A percentile compares a stretch with the other conserved stretches of the same genome.
Conservation (phyloP, 345 rosid genomes). For the Ailanthus altissimus region DNA sequence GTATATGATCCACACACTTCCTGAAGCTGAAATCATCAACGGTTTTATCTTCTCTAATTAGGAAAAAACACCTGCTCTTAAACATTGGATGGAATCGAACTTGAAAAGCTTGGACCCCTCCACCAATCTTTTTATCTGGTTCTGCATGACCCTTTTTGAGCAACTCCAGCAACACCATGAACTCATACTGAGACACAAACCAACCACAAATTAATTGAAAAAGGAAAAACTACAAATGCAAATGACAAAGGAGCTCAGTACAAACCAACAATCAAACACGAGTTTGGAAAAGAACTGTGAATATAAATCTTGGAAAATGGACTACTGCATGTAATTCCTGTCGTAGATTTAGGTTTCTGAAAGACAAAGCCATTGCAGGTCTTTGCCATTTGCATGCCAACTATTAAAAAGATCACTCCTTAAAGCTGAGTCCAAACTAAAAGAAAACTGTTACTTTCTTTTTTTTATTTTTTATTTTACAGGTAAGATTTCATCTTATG, state of each 20-base stretch:
- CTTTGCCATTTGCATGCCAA: conserved; percentile 6
- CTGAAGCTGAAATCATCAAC: conserved; percentile 94
- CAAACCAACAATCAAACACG: not conserved
- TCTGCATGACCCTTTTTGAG: conserved; percentile 82
- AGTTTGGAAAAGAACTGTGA: not conserved
- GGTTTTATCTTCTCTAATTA: conserved; percentile 68
- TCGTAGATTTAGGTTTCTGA: not conserved
- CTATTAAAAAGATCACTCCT: not conserved
- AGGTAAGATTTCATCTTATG: not conserved
- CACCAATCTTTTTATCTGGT: conserved; percentile 77
- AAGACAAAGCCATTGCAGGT: not conserved
- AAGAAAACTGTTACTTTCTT: not conserved
- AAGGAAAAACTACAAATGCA: not conserved
- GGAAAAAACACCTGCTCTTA: conserved; percentile 82
- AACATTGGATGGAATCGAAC: conserved; percentile 70
- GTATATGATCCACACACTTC: conserved; percentile 88
- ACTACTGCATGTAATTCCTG: not conserved
- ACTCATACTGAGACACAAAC: conserved; percentile 65
- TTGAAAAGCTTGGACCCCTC: conserved; percentile 72
- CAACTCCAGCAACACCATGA: conserved; percentile 68
- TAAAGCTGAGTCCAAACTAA: not conserved
- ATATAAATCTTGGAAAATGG: not conserved
- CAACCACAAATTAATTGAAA: conserved; percentile 1
- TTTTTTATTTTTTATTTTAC: not conserved
- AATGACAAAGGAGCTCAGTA: conserved; percentile 1